phyloP scores from a whole-genome alignment of 179 eudicot species.

The Monotropa hypopitys region DNA sequence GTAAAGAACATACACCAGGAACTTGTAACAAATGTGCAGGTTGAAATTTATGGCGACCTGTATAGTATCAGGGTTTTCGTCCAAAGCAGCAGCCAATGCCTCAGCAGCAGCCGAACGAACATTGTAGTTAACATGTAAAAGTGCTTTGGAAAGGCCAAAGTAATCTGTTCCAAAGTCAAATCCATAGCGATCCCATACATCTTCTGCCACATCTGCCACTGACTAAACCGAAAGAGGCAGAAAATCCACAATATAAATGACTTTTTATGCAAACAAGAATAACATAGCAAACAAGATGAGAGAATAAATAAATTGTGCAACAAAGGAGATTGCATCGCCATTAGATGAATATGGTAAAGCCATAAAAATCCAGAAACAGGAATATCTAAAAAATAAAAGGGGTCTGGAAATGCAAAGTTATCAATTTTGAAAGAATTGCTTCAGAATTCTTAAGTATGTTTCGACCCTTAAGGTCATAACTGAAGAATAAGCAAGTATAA shows the following conservation, averaged over 20 bases:
- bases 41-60: conserved; percentile 39
- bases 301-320: conserved; percentile 1
- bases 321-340: not conserved
- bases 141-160: conserved; percentile 71
- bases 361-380: not conserved
- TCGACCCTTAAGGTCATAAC: not conserved
- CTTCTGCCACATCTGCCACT: conserved; percentile 89
- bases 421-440: not conserved
- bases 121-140: conserved; percentile 77
- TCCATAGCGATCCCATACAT: conserved; percentile 92
- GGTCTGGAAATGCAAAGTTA: not conserved
- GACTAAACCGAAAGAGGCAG: conserved; percentile 33
- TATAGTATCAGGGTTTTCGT: conserved; percentile 78
- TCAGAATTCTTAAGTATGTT: not conserved
- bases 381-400: not conserved
- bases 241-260: not conserved
- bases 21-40: conserved; percentile 1
- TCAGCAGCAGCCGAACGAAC: conserved; percentile 91
- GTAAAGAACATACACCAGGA: conserved; percentile 12
- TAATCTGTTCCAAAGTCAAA: conserved; percentile 75
- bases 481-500: not conserved
- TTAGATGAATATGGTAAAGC: not conserved
- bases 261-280: not conserved
- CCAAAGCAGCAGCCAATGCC: conserved; percentile 87
- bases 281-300: not conserved